These are phyloP conservation scores for Picochlorum sp. DNA, from an alignment of 139 green algal genomes.

Conservation along the genomic window DNA sequence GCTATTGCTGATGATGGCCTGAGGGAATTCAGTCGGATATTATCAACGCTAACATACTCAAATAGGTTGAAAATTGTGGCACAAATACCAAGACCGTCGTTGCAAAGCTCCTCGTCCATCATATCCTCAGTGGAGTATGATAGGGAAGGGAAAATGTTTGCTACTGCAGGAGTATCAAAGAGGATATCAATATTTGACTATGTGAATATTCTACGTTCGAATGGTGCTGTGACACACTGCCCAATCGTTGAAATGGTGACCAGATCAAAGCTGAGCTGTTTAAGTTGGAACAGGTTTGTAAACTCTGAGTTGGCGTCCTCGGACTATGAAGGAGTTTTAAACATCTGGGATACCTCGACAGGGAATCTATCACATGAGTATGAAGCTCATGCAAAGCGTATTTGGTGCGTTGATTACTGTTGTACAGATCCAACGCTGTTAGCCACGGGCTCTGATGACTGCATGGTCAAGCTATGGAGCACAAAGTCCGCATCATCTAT, in stretches of 20 bases:
- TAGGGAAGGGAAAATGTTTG: constrained; percentile 38
- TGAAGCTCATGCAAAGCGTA: constrained; percentile 63
- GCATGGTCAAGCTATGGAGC: constrained; percentile 70
- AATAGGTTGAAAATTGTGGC: constrained; percentile 30
- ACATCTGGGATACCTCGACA: constrained; percentile 52
- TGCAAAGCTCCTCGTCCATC: constrained; percentile 26
- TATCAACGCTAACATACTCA: constrained; percentile 39
- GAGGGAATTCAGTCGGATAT: constrained; percentile 40
- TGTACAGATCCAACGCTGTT: constrained; percentile 43
- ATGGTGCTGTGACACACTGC: constrained; percentile 18
- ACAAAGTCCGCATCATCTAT: constrained; percentile 11
- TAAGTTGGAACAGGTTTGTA: constrained; percentile 61
- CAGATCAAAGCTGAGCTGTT: constrained; percentile 68
- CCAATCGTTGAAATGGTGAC: constrained; percentile 64
- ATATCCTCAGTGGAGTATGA: constrained; percentile 64
- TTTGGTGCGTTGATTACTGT: constrained; percentile 82
- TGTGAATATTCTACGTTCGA: constrained; percentile 1
- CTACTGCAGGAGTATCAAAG: constrained; percentile 57
- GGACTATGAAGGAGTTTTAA: constrained; percentile 75
- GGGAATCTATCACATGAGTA: constrained; percentile 45
- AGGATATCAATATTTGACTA: constrained; percentile 37
- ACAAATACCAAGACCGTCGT: constrained; percentile 22
- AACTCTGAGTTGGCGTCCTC: constrained; percentile 39
- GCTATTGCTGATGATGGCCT: constrained; percentile 23
- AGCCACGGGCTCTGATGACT: constrained; percentile 76